A percentile compares a stretch with the other conserved stretches of the same genome.
These are phyloP conservation scores for Symbiodinium natans DNA, from an alignment of 73 alveolate species.

Conservation along the genomic window DNA sequence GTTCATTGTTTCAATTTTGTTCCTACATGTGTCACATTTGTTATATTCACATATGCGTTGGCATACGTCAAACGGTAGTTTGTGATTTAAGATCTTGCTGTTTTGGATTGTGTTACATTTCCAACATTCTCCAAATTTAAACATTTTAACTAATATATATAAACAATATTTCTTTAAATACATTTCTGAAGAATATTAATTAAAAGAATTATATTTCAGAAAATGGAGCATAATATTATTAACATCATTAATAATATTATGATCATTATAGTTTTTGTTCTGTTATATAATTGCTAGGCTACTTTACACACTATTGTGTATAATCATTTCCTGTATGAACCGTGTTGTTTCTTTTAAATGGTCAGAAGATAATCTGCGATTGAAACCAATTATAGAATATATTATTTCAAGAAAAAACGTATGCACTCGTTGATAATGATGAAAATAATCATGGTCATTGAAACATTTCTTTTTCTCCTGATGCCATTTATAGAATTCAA, in stretches of 20 bases:
- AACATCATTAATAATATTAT: too few relatives aligned
- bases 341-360: background rate
- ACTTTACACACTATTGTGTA: background rate
- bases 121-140: background rate
- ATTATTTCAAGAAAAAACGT: background rate
- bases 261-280: too few relatives aligned
- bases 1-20: background rate
- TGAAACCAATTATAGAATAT: background rate
- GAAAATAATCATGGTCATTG: background rate
- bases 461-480: background rate
- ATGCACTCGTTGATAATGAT: background rate
- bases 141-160: background rate
- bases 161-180: too few relatives aligned
- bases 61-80: background rate
- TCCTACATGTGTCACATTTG: conserved; percentile 2
- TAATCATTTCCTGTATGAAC: background rate
- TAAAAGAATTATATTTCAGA: too few relatives aligned
- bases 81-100: background rate
- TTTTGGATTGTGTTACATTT: background rate
- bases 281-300: background rate
- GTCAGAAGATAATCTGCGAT: background rate
- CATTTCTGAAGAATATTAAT: too few relatives aligned
- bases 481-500: background rate
- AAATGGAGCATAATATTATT: too few relatives aligned
- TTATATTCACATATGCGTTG: background rate